Conservation (phyloP, 2,329 filamentous ascomycete genomes). For the Shiraia bambusicola region DNA sequence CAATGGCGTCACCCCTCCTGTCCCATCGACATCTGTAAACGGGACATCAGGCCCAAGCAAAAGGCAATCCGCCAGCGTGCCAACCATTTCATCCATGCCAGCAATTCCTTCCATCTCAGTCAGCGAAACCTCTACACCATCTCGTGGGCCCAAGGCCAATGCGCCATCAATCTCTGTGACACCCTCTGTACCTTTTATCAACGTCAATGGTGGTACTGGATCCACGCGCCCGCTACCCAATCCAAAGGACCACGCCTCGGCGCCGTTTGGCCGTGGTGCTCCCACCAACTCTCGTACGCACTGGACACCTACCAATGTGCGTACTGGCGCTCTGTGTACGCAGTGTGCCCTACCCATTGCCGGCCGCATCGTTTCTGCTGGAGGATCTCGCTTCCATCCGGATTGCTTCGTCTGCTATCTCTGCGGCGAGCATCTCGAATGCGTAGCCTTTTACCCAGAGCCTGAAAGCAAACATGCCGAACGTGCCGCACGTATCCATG, state of each 20-base stretch:
- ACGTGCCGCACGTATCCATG: conserved; percentile 71
- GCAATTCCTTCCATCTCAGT: conserved; percentile 35
- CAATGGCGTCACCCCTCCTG: conserved; percentile 16
- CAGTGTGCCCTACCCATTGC: conserved; percentile 83
- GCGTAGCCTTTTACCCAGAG: conserved; percentile 94
- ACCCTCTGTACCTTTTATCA: conserved; percentile 31
- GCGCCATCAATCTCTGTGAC: conserved; percentile 28
- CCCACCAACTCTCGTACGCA: conserved; percentile 44
- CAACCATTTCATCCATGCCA: conserved; percentile 19
- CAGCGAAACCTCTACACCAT: conserved; percentile 18
- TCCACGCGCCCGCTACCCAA: conserved; percentile 52
- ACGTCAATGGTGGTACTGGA: conserved; percentile 24
- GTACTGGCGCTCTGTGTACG: conserved; percentile 73
- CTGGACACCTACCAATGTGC: conserved; percentile 49
- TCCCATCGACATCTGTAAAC: conserved; percentile 31
- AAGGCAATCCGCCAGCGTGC: conserved; percentile 8
- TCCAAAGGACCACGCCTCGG: conserved; percentile 48
- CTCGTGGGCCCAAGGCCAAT: conserved; percentile 17
- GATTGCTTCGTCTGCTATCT: conserved; percentile 89
- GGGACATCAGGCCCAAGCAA: conserved; percentile 12
- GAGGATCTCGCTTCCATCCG: conserved; percentile 83
- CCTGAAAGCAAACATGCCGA: conserved; percentile 70
- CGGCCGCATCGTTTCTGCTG: conserved; percentile 84
- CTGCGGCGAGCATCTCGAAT: conserved; percentile 86
- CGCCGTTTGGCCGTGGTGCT: conserved; percentile 29